phyloP scores from a whole-genome alignment of 2,329 filamentous ascomycete species.

The Biscogniauxia mediterranea region DNA sequence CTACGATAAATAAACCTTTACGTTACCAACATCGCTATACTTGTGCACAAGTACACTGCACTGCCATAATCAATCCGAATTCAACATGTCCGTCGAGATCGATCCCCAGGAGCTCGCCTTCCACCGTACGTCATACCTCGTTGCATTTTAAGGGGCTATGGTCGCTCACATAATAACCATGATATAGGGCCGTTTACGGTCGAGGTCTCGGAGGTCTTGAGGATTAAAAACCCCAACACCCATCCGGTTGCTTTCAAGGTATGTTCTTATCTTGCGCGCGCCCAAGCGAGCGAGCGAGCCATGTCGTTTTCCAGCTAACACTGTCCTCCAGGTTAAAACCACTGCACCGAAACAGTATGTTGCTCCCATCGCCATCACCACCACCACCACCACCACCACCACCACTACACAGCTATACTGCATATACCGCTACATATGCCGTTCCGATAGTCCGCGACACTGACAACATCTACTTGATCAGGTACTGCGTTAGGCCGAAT shows the following conservation, averaged over 20 bases:
- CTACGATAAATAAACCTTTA: neutral
- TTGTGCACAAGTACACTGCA: neutral
- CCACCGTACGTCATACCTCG: constrained; percentile 64
- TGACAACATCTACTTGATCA: constrained; percentile 40
- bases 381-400: constrained; percentile 4
- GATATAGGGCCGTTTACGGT: constrained; percentile 62
- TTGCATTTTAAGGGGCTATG: constrained; percentile 2
- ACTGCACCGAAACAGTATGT: constrained; percentile 97
- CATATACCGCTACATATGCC: neutral
- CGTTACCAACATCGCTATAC: neutral
- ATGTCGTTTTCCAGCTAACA: constrained; percentile 11
- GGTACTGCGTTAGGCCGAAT: constrained; percentile 97
- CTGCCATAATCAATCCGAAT: constrained; percentile 15
- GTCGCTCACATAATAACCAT: constrained; percentile 17
- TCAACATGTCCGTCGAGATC: constrained; percentile 90
- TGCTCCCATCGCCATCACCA: neutral
- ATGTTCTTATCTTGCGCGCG: constrained; percentile 26
- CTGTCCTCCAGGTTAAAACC: constrained; percentile 78
- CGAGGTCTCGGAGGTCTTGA: constrained; percentile 64
- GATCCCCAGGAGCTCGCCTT: constrained; percentile 90
- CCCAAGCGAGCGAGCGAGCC: neutral
- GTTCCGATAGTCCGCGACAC: constrained; percentile 16
- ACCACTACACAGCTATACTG: constrained; percentile 14
- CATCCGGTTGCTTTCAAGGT: constrained; percentile 70
- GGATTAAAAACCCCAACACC: constrained; percentile 62